Evolutionary conservation across 352 stramenopile genomes (phyloP).

Genomic region (Globisporangium canariense): DNA sequence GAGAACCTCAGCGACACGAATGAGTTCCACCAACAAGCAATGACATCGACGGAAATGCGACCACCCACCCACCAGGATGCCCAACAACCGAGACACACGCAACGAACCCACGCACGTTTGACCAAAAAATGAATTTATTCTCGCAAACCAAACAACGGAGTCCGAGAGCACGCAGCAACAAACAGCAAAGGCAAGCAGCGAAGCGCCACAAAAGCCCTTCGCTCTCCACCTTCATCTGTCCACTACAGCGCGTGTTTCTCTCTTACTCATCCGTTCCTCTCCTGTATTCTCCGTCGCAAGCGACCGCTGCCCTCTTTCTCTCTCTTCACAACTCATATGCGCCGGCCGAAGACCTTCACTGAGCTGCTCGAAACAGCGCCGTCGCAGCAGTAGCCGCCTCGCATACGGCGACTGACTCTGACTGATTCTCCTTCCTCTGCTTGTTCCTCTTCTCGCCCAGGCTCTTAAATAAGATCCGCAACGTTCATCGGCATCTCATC

Average conservation of each 20-base stretch:
- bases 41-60: not conserved
- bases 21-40: not conserved
- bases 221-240: not conserved
- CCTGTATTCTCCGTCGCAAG: conserved; percentile 13
- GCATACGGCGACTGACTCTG: conserved; percentile 32
- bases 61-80: not conserved
- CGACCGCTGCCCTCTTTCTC: conserved; percentile 18
- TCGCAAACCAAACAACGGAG: conserved; percentile 16
- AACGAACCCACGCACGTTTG: not conserved
- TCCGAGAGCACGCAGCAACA: too few species aligned
- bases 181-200: not conserved
- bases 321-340: conserved; percentile 16
- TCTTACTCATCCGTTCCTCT: not conserved
- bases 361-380: not conserved
- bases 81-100: not conserved
- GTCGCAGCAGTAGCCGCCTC: not conserved
- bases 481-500: conserved; percentile 99
- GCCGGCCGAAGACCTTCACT: not conserved
- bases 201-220: not conserved
- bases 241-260: not conserved
- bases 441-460: conserved; percentile 12
- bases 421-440: conserved; percentile 26
- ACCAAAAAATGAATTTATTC: conserved; percentile 25
- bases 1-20: not conserved
- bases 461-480: conserved; percentile 97